Conservation (phyloP, 2,329 filamentous ascomycete species). For the Escovopsis sp. region DNA sequence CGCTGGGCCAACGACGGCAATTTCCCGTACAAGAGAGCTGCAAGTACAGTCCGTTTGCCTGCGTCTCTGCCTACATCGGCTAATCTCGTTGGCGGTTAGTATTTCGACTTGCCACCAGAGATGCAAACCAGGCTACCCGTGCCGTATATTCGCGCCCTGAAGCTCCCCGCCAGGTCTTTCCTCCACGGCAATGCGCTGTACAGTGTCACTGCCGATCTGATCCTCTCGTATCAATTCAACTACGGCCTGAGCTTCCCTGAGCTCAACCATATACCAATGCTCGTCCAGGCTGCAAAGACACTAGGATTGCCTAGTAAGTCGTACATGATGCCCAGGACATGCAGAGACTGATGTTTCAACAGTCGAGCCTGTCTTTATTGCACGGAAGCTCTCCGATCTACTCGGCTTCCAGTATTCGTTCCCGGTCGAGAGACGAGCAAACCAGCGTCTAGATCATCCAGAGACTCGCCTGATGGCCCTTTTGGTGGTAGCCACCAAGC, state of each 20-base stretch:
- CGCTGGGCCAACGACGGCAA: constrained; percentile 52
- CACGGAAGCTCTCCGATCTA: constrained; percentile 29
- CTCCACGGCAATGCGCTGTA: constrained; percentile 48
- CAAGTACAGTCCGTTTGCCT: constrained; percentile 20
- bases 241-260: constrained; percentile 59
- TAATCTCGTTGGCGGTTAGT: constrained; percentile 20
- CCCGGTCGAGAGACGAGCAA: constrained; percentile 28
- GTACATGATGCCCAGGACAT: too few relatives aligned
- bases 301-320: constrained; percentile 58
- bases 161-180: constrained; percentile 27
- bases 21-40: constrained; percentile 57
- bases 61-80: not conserved
- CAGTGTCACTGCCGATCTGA: constrained; percentile 43
- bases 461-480: constrained; percentile 60
- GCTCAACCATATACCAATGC: constrained; percentile 52
- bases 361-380: constrained; percentile 37
- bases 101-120: constrained; percentile 42
- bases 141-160: constrained; percentile 43
- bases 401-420: constrained; percentile 41
- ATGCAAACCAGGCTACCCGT: constrained; percentile 52
- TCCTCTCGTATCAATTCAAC: constrained; percentile 48
- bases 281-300: constrained; percentile 55
- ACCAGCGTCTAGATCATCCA: constrained; percentile 45
- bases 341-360: constrained; percentile 14
- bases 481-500: constrained; percentile 61